These are phyloP conservation scores for Aspergillus sp. DNA, from an alignment of 2,329 filamentous ascomycete genomes.

Conservation along the genomic window DNA sequence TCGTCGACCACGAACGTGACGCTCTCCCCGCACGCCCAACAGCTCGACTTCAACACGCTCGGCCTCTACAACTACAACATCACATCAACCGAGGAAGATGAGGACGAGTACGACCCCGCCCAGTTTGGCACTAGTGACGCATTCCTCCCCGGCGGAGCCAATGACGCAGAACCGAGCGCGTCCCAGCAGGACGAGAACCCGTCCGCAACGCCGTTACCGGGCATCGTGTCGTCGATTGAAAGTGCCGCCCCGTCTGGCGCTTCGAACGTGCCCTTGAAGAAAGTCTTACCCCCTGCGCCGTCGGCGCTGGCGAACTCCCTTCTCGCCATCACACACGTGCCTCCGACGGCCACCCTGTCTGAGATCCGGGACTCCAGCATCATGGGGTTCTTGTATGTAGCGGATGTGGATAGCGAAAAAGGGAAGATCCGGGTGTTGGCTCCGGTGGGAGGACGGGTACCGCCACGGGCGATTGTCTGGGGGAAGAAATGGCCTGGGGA, in stretches of 20 bases:
- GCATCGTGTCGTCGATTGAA: conserved; percentile 21
- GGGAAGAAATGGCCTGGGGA: conserved; percentile 80
- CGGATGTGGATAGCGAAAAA: conserved; percentile 83
- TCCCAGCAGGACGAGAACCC: conserved; percentile 17
- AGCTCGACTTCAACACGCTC: conserved; percentile 73
- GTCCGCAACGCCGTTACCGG: conserved; percentile 21
- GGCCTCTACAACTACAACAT: conserved; percentile 70
- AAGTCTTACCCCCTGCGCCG: conserved; percentile 61
- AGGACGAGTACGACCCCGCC: conserved; percentile 46
- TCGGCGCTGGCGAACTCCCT: conserved; percentile 71
- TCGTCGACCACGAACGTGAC: conserved; percentile 58
- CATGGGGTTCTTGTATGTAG: conserved; percentile 90
- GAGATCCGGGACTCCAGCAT: conserved; percentile 77
- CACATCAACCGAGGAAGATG: conserved; percentile 52
- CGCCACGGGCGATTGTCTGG: conserved; percentile 76
- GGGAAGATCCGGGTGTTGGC: conserved; percentile 77
- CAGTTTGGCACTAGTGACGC: conserved; percentile 31
- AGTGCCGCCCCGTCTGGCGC: conserved; percentile 15
- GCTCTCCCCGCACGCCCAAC: conserved; percentile 83
- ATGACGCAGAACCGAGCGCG: conserved; percentile 21
- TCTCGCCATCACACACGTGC: conserved; percentile 79
- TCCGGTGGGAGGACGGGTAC: conserved; percentile 78
- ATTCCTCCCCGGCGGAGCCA: conserved; percentile 34
- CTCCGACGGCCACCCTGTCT: conserved; percentile 66
- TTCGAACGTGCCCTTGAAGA: conserved; percentile 50